Evolutionary conservation across 768 basidiomycete genomes (phyloP).

Genomic region (Tephrocybe sp.): DNA sequence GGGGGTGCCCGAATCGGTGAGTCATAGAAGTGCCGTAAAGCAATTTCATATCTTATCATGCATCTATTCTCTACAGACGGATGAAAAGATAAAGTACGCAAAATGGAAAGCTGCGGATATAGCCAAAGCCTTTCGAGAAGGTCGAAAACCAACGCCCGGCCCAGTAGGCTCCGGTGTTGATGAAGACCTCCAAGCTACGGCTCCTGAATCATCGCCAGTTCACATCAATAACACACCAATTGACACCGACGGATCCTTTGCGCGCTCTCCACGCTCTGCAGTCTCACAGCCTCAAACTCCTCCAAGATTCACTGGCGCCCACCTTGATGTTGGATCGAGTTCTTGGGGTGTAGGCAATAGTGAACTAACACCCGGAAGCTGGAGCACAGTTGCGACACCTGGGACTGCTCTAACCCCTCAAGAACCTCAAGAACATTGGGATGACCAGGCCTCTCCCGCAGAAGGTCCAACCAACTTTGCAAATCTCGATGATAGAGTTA

Average conservation of each 20-base stretch:
- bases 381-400: conserved; percentile 79
- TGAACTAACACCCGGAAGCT: conserved; percentile 51
- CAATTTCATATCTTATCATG: background rate
- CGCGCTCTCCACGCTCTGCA: conserved; percentile 22
- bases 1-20: conserved; percentile 55
- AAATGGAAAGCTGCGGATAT: conserved; percentile 99
- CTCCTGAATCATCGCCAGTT: conserved; percentile 7
- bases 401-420: conserved; percentile 35
- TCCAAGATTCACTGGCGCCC: conserved; percentile 7
- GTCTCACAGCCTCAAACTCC: conserved; percentile 13
- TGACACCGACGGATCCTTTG: conserved; percentile 19
- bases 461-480: conserved; percentile 15
- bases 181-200: conserved; percentile 18
- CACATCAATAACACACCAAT: conserved; percentile 11
- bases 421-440: conserved; percentile 16
- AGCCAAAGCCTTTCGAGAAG: conserved; percentile 92
- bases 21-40: conserved; percentile 19
- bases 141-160: conserved; percentile 77
- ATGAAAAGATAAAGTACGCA: conserved; percentile 88
- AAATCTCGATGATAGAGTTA: conserved; percentile 21
- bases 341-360: conserved; percentile 18
- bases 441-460: conserved; percentile 12
- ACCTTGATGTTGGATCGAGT: conserved; percentile 15
- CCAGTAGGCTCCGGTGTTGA: conserved; percentile 51
- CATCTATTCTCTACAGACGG: conserved; percentile 44